Base-by-base conservation (phyloP, 164 flowering plant genomes). In the Vitis labrusca region DNA sequence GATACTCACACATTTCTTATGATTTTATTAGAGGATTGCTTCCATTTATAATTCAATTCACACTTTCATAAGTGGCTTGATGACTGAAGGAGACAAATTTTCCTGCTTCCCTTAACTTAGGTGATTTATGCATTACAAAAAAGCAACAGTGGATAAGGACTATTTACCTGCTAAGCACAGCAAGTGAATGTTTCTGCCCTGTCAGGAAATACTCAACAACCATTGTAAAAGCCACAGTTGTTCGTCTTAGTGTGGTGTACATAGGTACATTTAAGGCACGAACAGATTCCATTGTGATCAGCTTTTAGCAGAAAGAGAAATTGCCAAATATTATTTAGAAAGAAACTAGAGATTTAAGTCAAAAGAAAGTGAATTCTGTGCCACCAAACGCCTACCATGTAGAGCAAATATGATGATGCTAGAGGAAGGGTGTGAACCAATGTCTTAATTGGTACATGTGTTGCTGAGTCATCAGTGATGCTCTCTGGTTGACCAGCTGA, bases 161-260 rank as follows among this genome's bases (percentile, higher is more conserved):
- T 19, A 48, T 52, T 67, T 82, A 93, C 97, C 98, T 89, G 79
- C 84, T 76, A 67, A 91, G 64, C 64, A 91, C 78, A 59, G 75
- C 68, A 71, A 55, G 70, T 27, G 91, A 79, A 79, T 93, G 82
- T 63, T 79, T 87, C 81, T 86, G 92, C 32, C 88, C 84, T 8
- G 78, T 70, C 74, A 89, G 68, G 55, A 89, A 72, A 73, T 81
- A 93, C 88, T 94, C 98, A 27, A 86, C 79, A 37, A 83, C 67
- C 93, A 94, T 88, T 30, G 97, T 88, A 76, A 92, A 86, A 50
- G 84, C 94, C 48, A 90, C 93, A 29, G 98, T 88, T 9, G 98
- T 94, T 73, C 95, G 78, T 71, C 98, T 83, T 11, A 94, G 88
- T 37, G 97, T 86, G 58, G 98, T 92, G 80, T 94, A 94, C 98